A percentile compares a stretch with the other conserved stretches of the same genome.
Conservation (phyloP, 805 yeast genomes). For the Saccharomycopsis capsularis region DNA sequence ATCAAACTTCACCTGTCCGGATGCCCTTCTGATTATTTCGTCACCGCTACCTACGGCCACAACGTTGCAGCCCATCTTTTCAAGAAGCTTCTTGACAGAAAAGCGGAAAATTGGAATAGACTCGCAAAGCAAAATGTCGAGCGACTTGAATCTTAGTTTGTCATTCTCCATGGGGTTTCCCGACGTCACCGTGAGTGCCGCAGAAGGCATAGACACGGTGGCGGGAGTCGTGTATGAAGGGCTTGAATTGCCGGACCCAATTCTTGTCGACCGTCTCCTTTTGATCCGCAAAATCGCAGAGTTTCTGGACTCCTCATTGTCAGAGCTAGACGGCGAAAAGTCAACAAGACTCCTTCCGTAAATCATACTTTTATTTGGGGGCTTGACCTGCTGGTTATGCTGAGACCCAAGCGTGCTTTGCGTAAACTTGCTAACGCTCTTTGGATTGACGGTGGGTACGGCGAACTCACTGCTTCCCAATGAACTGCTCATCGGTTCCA, state of each 20-base stretch:
- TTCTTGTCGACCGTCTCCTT: constrained; percentile 44
- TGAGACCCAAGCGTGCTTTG: not conserved
- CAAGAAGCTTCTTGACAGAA: constrained; percentile 56
- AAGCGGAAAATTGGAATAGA: constrained; percentile 78
- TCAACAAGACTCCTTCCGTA: constrained; percentile 25
- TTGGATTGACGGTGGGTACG: not conserved
- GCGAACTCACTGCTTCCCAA: not conserved
- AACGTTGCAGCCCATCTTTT: constrained; percentile 69
- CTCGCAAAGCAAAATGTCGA: constrained; percentile 78
- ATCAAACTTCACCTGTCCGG: constrained; percentile 80
- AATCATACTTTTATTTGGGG: not conserved
- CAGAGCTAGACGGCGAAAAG: constrained; percentile 50
- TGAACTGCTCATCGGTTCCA: not conserved
- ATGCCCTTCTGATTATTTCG: constrained; percentile 72
- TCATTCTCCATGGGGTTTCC: constrained; percentile 1
- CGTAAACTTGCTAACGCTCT: constrained; percentile 1
- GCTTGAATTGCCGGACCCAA: constrained; percentile 24
- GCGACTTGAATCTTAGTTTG: constrained; percentile 25
- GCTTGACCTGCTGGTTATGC: constrained; percentile 3
- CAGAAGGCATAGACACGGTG: not conserved
- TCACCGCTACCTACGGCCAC: constrained; percentile 73
- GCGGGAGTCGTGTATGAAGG: not conserved
- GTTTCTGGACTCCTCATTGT: constrained; percentile 50
- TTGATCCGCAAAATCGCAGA: constrained; percentile 47
- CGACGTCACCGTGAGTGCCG: not conserved